A percentile compares a stretch with the other conserved stretches of the same genome.
phyloP scores from a whole-genome alignment of 208 protist species.

The Acanthamoeba lenticulata region DNA sequence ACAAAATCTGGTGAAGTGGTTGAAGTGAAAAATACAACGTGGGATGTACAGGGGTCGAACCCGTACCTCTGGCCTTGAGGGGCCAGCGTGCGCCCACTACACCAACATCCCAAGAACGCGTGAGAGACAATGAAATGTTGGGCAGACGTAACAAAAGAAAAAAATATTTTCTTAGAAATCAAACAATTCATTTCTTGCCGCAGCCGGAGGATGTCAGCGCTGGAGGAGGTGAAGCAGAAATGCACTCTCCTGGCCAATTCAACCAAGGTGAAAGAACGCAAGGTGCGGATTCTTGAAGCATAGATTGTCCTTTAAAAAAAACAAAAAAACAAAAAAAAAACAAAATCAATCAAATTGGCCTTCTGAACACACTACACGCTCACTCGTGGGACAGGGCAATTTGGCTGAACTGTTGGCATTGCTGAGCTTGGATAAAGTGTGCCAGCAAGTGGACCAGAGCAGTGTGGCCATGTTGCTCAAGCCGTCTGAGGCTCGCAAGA shows the following conservation, averaged over 20 bases:
- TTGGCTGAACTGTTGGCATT: slow-evolving; percentile 8
- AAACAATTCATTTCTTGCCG: not conserved
- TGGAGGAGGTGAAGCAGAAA: slow-evolving; percentile 56
- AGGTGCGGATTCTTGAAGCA: not conserved
- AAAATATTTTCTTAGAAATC: not conserved
- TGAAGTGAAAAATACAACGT: no score
- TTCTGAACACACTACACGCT: not conserved
- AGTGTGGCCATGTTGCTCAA: not conserved
- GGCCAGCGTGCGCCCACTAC: no score
- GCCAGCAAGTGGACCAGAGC: slow-evolving; percentile 42
- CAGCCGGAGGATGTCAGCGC: not conserved
- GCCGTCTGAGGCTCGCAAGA: not conserved
- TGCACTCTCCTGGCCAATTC: not conserved
- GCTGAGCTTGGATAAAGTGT: slow-evolving; percentile 44
- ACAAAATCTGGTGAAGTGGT: no score
- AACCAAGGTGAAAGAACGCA: slow-evolving; percentile 57
- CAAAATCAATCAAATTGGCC: no score
- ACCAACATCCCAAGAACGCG: no score
- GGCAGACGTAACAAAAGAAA: not conserved
- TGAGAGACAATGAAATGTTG: no score
- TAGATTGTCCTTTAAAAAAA: not conserved
- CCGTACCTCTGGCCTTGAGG: no score
- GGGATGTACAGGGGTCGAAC: no score
- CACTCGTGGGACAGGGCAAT: not conserved
- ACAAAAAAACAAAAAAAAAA: no score